A percentile compares a stretch with the other conserved stretches of the same genome.
These are phyloP conservation scores for Dorcoceras hygrometricum DNA, from an alignment of 257 asterid species.

Conservation along the genomic window DNA sequence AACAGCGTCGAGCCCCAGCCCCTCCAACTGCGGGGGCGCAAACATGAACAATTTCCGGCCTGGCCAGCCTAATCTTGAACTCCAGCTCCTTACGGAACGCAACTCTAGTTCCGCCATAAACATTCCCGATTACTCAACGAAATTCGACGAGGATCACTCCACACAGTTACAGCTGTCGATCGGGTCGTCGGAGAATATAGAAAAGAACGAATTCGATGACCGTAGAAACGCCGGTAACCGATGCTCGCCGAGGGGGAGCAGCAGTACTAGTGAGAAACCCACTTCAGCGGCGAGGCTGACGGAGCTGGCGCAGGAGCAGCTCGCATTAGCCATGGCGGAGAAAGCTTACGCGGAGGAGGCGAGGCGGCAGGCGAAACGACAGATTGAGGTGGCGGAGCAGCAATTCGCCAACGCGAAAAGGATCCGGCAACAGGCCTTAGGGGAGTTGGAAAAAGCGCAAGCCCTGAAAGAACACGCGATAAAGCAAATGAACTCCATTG, in stretches of 20 bases:
- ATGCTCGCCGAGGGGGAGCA: conserved; percentile 29
- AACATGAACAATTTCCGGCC: conserved; percentile 10
- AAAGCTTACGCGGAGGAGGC: conserved; percentile 73
- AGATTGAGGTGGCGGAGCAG: conserved; percentile 67
- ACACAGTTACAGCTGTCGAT: conserved; percentile 43
- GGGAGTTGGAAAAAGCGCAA: conserved; percentile 59
- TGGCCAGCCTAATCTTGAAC: conserved; percentile 32
- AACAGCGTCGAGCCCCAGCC: conserved; percentile 58
- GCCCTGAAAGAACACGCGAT: conserved; percentile 56
- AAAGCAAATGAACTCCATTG: conserved; percentile 47
- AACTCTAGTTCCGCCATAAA: conserved; percentile 6
- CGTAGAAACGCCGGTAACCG: not conserved
- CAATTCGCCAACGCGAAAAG: conserved; percentile 73
- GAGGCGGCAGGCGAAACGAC: conserved; percentile 57
- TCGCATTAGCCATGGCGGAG: conserved; percentile 56
- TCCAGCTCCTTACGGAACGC: conserved; percentile 36
- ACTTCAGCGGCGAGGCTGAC: conserved; percentile 22
- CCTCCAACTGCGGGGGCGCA: conserved; percentile 28
- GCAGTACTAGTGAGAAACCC: conserved; percentile 30
- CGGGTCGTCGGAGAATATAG: conserved; percentile 36
- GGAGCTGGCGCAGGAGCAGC: conserved; percentile 43
- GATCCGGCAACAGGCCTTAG: conserved; percentile 69
- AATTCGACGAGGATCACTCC: conserved; percentile 33
- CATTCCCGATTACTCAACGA: conserved; percentile 20
- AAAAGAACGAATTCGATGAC: conserved; percentile 7